Conservation (phyloP, 352 stramenopile genomes). For the Phytophthora megakarya region DNA sequence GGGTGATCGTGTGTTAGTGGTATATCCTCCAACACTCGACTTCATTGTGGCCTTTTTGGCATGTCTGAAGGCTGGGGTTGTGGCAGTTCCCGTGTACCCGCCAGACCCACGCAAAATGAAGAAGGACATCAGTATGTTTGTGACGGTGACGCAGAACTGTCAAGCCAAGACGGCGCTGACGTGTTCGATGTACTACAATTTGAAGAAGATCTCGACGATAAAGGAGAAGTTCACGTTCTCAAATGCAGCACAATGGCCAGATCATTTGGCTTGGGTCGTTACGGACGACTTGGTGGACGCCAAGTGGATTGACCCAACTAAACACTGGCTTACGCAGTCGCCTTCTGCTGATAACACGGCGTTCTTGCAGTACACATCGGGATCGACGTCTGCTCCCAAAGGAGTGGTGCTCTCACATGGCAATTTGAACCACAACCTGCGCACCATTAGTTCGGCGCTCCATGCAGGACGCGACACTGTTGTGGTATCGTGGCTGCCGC, state of each 20-base stretch:
- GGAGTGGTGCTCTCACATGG: slow-evolving; percentile 97
- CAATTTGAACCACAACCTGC: slow-evolving; percentile 97
- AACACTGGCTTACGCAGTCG: slow-evolving; percentile 48
- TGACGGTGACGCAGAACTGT: slow-evolving; percentile 91
- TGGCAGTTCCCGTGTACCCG: slow-evolving; percentile 93
- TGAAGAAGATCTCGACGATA: slow-evolving; percentile 91
- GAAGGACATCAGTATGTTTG: slow-evolving; percentile 97
- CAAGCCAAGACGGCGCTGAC: slow-evolving; percentile 94
- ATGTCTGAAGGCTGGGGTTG: slow-evolving; percentile 92
- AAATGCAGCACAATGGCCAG: slow-evolving; percentile 73
- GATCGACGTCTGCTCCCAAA: slow-evolving; percentile 98
- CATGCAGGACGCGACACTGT: slow-evolving; percentile 90
- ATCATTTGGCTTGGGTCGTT: slow-evolving; percentile 88
- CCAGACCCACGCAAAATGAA: slow-evolving; percentile 94
- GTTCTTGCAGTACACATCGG: slow-evolving; percentile 99
- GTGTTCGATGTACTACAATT: slow-evolving; percentile 91
- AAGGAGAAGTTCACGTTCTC: slow-evolving; percentile 86
- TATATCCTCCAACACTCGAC: slow-evolving; percentile 97
- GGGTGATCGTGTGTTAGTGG: slow-evolving; percentile 92
- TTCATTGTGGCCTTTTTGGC: slow-evolving; percentile 98
- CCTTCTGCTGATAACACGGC: slow-evolving; percentile 75
- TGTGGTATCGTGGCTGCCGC: slow-evolving; percentile 98
- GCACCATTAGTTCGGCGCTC: slow-evolving; percentile 94
- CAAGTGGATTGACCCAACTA: slow-evolving; percentile 48
- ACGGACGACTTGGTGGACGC: slow-evolving; percentile 74